phyloP scores from a whole-genome alignment of 495 filamentous ascomycete genomes.

The Staphylotrichum tortipilum region DNA sequence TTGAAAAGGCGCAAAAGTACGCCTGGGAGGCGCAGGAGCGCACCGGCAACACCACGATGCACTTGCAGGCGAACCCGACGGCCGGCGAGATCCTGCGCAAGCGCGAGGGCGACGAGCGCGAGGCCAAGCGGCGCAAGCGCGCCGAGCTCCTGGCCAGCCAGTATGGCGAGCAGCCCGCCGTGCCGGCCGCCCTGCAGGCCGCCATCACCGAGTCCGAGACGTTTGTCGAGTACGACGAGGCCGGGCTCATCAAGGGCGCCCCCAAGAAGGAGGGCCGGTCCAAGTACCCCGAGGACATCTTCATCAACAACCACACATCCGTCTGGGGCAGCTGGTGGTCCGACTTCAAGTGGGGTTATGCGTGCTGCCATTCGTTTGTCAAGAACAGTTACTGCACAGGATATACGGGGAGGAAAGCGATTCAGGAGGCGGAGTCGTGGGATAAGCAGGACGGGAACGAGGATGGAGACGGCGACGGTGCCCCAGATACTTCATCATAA shows the following conservation, averaged over 20 bases:
- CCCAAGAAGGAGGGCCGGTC: constrained; percentile 65
- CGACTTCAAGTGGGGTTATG: constrained; percentile 93
- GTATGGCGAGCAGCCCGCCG: constrained; percentile 69
- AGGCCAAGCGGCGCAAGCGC: constrained; percentile 56
- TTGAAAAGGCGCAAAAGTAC: constrained; percentile 79
- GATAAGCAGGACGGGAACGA: constrained; percentile 13
- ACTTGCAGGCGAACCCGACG: constrained; percentile 94
- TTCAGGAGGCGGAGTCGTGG: constrained; percentile 19
- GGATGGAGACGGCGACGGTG: neutral
- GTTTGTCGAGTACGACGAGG: constrained; percentile 94
- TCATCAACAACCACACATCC: constrained; percentile 81
- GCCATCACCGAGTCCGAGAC: constrained; percentile 71
- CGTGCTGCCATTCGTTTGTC: constrained; percentile 84
- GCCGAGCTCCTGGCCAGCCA: constrained; percentile 69
- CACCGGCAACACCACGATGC: constrained; percentile 60
- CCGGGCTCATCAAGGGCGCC: constrained; percentile 80
- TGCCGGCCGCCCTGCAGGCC: constrained; percentile 53
- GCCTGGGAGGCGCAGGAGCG: constrained; percentile 94
- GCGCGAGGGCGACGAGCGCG: constrained; percentile 63
- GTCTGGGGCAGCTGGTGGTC: constrained; percentile 99
- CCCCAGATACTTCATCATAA: constrained; percentile 6
- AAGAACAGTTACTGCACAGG: constrained; percentile 98
- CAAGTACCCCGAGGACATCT: constrained; percentile 83
- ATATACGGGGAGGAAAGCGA: constrained; percentile 64
- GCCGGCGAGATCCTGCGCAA: constrained; percentile 77